Conservation (phyloP, 1,284 basidiomycete genomes). For the Moesziomyces parantarcticus region DNA sequence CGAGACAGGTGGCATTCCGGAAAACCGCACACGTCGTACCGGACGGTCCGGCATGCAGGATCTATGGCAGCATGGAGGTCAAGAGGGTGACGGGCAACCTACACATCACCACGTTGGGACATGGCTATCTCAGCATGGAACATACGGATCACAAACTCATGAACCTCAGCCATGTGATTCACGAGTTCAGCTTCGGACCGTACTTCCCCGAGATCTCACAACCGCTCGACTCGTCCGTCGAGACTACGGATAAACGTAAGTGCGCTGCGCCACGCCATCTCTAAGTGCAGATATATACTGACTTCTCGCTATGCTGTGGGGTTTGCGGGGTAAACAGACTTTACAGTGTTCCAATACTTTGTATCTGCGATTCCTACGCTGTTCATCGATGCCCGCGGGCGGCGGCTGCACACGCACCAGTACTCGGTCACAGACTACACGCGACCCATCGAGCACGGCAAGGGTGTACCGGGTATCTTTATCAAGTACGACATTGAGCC, state of each 20-base stretch:
- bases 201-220: conserved; percentile 95
- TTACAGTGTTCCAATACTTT: conserved; percentile 84
- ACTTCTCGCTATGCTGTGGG: too few species aligned
- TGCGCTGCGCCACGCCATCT: too few species aligned
- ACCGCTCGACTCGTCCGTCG: conserved; percentile 82
- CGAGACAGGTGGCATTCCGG: conserved; percentile 70
- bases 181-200: conserved; percentile 95
- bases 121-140: conserved; percentile 86
- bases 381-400: conserved; percentile 79
- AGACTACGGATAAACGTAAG: conserved; percentile 82
- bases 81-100: conserved; percentile 84
- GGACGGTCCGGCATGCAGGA: conserved; percentile 76
- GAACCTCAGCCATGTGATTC: conserved; percentile 95
- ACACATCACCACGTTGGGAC: conserved; percentile 83
- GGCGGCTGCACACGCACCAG: conserved; percentile 80
- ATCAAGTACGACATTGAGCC: conserved; percentile 87
- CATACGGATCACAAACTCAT: conserved; percentile 85
- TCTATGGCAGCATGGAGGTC: conserved; percentile 84
- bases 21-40: conserved; percentile 63
- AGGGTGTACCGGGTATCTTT: conserved; percentile 76
- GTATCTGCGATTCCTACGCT: conserved; percentile 93
- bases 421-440: conserved; percentile 96
- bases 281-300: too few species aligned
- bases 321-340: conserved; percentile 16
- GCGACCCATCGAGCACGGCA: conserved; percentile 79